These are phyloP conservation scores for Jaltomata sinuosa DNA, from an alignment of 257 asterid species.

Conservation along the genomic window DNA sequence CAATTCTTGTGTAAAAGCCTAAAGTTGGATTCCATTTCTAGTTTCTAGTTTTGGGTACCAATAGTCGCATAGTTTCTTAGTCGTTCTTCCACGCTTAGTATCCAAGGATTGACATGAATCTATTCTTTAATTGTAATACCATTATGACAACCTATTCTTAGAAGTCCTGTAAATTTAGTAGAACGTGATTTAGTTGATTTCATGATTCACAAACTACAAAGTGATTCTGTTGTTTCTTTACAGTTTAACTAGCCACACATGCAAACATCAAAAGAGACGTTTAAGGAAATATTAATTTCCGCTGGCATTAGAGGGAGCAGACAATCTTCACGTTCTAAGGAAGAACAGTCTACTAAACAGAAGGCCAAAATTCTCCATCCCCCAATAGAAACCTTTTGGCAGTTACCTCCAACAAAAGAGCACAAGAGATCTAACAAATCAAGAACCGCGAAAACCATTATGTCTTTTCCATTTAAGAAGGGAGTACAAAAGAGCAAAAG, in stretches of 20 bases:
- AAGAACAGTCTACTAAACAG: conserved; percentile 10
- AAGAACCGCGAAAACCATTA: conserved; percentile 16
- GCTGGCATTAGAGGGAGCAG: conserved; percentile 13
- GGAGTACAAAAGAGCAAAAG: conserved; percentile 24
- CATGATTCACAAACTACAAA: background rate
- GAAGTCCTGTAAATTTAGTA: background rate
- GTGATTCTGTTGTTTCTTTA: background rate
- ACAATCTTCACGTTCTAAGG: conserved; percentile 3
- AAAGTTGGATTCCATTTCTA: no score
- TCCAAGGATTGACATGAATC: no score
- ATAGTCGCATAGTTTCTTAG: no score
- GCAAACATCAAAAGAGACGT: conserved; percentile 39
- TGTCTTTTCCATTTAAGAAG: conserved; percentile 23
- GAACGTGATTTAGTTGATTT: background rate
- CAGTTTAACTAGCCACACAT: conserved; percentile 19
- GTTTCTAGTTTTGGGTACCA: no score
- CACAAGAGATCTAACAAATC: background rate
- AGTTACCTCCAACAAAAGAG: conserved; percentile 18
- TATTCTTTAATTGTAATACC: background rate
- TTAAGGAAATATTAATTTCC: conserved; percentile 29
- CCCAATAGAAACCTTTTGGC: conserved; percentile 51
- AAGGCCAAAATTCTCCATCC: conserved; percentile 27
- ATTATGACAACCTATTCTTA: background rate
- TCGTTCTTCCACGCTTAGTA: no score
- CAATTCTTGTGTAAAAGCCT: no score